Base-by-base conservation (phyloP, 495 filamentous ascomycete genomes). In the Hypomontagnella submonticulosa region DNA sequence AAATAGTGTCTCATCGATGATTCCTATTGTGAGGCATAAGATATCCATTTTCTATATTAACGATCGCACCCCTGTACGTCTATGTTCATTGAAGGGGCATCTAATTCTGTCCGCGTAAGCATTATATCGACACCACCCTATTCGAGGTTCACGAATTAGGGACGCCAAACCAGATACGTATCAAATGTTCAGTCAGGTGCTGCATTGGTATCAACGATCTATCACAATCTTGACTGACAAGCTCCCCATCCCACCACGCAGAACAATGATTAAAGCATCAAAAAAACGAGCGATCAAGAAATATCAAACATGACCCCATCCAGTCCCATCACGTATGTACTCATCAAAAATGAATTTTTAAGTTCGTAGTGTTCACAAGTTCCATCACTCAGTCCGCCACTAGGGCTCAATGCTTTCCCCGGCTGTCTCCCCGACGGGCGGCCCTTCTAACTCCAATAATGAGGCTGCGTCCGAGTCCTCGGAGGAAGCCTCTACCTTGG, bases 131-230 rank as follows among this genome's bases (percentile, higher is more conserved):
- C n/a, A n/a, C n/a, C n/a, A n/a, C n/a, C n/a, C n/a, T n/a, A n/a
- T n/a, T n/a, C n/a, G n/a, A n/a, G n/a, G n/a, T n/a, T 27, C 6
- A 27, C 23, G 6, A 27, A 27, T 3, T 27, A 6, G 23, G 23
- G 23, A 27, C 23, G 6, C 23, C 23, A 27, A 27, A 40, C 33
- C 20, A 30, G 37, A 41, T 15, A 49, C 18, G 47, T 9, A 13
- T n/a, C n/a, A n/a, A n/a, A n/a, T 42, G 30, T 43, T 34, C 16
- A 51, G 33, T 48, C 41, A 59, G 11, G 49, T 66, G 56, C 71
- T 71, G 59, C 56, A 56, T 63, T 72, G 71, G 71, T 73, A 73
- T 73, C 71, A 63, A 67, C 51, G 67, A 56, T 70, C 67, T 73
- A 73, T 66, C 47, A 42, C 67, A 68, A 68, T 71, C 57, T 65